phyloP scores from a whole-genome alignment of 2,329 filamentous ascomycete species.

The Fusarium aywerte region DNA sequence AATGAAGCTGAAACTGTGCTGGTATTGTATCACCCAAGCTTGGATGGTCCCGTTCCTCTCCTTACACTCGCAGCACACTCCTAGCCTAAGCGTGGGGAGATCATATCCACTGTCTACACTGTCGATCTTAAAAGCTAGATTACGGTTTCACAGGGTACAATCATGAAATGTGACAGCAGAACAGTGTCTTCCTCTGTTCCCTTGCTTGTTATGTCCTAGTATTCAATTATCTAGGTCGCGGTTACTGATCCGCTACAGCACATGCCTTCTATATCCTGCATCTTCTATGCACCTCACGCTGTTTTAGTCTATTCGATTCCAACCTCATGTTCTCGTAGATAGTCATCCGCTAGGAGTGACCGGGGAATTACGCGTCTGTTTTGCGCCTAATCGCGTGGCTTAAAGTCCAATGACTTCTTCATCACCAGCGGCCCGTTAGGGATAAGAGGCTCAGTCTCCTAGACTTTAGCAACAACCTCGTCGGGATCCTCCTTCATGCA shows the following conservation, averaged over 20 bases:
- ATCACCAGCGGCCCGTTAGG: background rate
- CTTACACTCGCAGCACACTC: slow-evolving; percentile 33
- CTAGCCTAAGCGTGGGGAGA: slow-evolving; percentile 13
- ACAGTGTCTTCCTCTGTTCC: background rate
- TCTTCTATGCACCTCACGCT: background rate
- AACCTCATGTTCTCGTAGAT: background rate
- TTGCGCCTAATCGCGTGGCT: slow-evolving; percentile 1
- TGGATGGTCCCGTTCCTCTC: slow-evolving; percentile 41
- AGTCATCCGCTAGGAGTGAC: slow-evolving; percentile 7
- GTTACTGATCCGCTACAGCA: background rate
- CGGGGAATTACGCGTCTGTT: background rate
- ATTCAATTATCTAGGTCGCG: slow-evolving; percentile 3
- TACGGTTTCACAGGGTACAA: background rate
- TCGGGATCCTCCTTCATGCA: slow-evolving; percentile 53
- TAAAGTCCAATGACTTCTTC: slow-evolving; percentile 3
- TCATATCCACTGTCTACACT: background rate
- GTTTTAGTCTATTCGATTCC: slow-evolving; percentile 19
- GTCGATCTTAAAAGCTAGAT: slow-evolving; percentile 8
- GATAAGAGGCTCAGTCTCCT: slow-evolving; percentile 21
- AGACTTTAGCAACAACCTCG: slow-evolving; percentile 26
- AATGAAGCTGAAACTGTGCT: slow-evolving; percentile 28
- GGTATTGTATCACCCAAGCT: slow-evolving; percentile 2
- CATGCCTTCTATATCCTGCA: slow-evolving; percentile 3
- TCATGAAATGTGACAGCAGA: slow-evolving; percentile 1
- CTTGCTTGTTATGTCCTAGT: slow-evolving; percentile 5